Percentiles rank a stretch among this genome's conserved stretches.
Conservation (phyloP, 805 yeast species). For the Isabelozyma heimii region DNA sequence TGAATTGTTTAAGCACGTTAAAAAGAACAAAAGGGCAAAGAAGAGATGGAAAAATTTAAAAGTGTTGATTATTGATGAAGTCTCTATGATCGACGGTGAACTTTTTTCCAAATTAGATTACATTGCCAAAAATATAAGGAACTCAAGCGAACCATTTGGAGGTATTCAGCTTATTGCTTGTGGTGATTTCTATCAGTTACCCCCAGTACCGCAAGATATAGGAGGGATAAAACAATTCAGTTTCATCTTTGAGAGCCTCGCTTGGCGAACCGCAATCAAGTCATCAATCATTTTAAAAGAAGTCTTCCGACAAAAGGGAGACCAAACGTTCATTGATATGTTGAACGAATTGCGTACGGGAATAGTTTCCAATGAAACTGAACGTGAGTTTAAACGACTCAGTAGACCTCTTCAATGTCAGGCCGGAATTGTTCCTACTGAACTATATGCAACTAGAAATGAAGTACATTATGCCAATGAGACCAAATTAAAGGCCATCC, state of each 20-base stretch:
- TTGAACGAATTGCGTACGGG: slow-evolving; percentile 74
- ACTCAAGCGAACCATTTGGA: slow-evolving; percentile 60
- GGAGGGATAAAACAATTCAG: slow-evolving; percentile 20
- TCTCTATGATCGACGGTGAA: slow-evolving; percentile 75
- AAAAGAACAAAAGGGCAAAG: slow-evolving; percentile 46
- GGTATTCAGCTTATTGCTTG: slow-evolving; percentile 74
- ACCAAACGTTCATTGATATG: slow-evolving; percentile 66
- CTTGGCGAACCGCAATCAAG: slow-evolving; percentile 61
- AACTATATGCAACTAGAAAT: slow-evolving; percentile 65
- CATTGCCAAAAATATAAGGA: slow-evolving; percentile 53
- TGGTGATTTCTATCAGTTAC: slow-evolving; percentile 82
- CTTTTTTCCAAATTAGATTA: slow-evolving; percentile 61
- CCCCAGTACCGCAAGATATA: slow-evolving; percentile 57
- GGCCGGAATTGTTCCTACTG: slow-evolving; percentile 70
- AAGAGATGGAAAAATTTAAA: slow-evolving; percentile 54
- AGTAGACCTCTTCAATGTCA: slow-evolving; percentile 48
- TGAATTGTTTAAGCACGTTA: slow-evolving; percentile 49
- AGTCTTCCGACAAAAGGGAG: slow-evolving; percentile 78
- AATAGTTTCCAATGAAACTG: slow-evolving; percentile 45
- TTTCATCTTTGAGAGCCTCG: slow-evolving; percentile 64
- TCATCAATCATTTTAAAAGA: slow-evolving; percentile 58
- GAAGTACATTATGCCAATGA: slow-evolving; percentile 72
- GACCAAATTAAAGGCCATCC: slow-evolving; percentile 43
- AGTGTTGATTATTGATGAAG: slow-evolving; percentile 73
- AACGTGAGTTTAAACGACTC: slow-evolving; percentile 48